A percentile compares a stretch with the other conserved stretches of the same genome.
phyloP scores from a whole-genome alignment of 2,329 filamentous ascomycete species.

The Laburnicola sp. region DNA sequence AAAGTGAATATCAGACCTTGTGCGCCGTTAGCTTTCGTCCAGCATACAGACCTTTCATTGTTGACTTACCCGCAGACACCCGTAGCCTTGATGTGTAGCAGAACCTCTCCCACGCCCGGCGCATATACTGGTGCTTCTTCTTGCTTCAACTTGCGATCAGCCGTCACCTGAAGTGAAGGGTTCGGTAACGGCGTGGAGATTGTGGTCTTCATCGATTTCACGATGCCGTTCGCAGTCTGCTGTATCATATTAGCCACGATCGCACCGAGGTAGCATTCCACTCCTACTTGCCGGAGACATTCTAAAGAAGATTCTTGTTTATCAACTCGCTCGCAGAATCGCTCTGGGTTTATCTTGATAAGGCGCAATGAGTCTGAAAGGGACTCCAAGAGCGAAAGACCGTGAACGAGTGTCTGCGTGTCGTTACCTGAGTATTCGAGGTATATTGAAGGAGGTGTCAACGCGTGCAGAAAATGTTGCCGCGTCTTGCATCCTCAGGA shows the following conservation, averaged over 20 bases:
- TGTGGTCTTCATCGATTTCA: constrained; percentile 12
- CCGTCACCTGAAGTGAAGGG: constrained; percentile 62
- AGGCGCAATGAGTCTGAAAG: neutral
- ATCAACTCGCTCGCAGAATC: neutral
- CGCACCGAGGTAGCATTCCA: too few species aligned
- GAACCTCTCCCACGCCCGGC: constrained; percentile 58
- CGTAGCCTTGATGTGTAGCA: constrained; percentile 65
- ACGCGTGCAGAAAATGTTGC: neutral
- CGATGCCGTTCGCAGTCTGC: constrained; percentile 16
- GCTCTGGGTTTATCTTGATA: neutral
- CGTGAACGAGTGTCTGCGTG: neutral
- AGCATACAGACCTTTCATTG: too few species aligned
- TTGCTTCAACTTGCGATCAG: constrained; percentile 61
- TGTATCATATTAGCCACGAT: neutral
- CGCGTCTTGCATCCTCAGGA: neutral
- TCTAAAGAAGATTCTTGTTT: constrained; percentile 1
- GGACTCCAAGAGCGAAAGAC: too few species aligned
- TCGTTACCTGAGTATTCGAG: neutral
- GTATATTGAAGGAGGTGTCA: neutral
- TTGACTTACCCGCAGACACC: constrained; percentile 63
- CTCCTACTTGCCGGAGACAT: constrained; percentile 25
- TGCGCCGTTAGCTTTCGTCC: neutral
- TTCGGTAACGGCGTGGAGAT: constrained; percentile 47
- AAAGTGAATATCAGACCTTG: constrained; percentile 68
- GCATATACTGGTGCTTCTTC: constrained; percentile 61